These are phyloP conservation scores for Debaryomyces prosopidis DNA, from an alignment of 805 yeast genomes.

Conservation along the genomic window DNA sequence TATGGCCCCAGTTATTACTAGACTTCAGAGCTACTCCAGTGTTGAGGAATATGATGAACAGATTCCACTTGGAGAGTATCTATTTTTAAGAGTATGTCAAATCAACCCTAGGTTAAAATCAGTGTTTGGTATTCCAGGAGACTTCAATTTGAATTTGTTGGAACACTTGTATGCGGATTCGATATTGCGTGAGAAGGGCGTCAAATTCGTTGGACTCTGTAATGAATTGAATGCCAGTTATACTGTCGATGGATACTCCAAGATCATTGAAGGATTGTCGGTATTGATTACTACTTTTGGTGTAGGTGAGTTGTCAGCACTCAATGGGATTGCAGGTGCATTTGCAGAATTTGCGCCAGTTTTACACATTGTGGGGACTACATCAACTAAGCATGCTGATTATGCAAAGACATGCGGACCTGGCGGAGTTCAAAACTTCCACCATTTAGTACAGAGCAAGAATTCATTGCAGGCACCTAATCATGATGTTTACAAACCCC, in stretches of 20 bases:
- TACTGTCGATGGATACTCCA: slow-evolving; percentile 86
- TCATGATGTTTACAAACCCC: slow-evolving; percentile 63
- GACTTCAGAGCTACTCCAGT: background rate
- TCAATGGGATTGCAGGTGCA: slow-evolving; percentile 82
- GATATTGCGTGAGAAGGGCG: slow-evolving; percentile 28
- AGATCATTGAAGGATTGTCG: slow-evolving; percentile 57
- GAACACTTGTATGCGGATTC: slow-evolving; percentile 60
- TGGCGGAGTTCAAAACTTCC: slow-evolving; percentile 32
- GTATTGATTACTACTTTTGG: slow-evolving; percentile 76
- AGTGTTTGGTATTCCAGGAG: slow-evolving; percentile 80
- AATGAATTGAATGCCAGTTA: slow-evolving; percentile 90
- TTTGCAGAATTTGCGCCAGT: slow-evolving; percentile 80
- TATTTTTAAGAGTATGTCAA: slow-evolving; percentile 56
- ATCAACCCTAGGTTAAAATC: slow-evolving; percentile 52
- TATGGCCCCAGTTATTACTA: slow-evolving; percentile 5
- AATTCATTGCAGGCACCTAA: slow-evolving; percentile 56
- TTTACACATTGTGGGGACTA: slow-evolving; percentile 81
- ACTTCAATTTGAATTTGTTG: slow-evolving; percentile 64
- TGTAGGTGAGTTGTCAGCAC: slow-evolving; percentile 85
- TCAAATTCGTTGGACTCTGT: slow-evolving; percentile 79
- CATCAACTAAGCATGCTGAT: slow-evolving; percentile 21
- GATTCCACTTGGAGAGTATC: slow-evolving; percentile 65
- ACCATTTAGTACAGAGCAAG: slow-evolving; percentile 60
- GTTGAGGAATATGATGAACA: slow-evolving; percentile 5
- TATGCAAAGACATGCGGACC: slow-evolving; percentile 17